Conservation (phyloP, 352 stramenopile species). For the Phytophthora uliginosa region DNA sequence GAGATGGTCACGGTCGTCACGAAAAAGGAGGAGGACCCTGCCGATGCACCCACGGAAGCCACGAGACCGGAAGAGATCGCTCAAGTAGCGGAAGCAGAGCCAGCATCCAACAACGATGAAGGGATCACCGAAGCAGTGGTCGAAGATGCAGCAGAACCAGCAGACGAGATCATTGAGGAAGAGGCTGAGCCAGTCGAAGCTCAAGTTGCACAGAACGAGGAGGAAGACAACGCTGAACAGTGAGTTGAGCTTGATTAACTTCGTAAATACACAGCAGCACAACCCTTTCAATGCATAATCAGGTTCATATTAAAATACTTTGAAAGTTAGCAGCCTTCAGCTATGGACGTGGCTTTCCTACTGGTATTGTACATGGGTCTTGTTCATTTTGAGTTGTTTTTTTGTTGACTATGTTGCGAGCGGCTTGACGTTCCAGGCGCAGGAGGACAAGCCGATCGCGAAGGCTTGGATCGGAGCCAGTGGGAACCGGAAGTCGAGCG, state of each 20-base stretch:
- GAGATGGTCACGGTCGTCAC: constrained; percentile 21
- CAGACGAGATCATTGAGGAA: background rate
- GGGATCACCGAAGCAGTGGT: background rate
- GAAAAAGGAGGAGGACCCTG: constrained; percentile 13
- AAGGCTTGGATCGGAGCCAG: constrained; percentile 90
- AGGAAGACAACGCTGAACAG: background rate
- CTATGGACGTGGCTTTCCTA: constrained; percentile 7
- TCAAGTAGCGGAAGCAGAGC: background rate
- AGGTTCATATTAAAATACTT: constrained; percentile 26
- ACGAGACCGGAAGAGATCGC: constrained; percentile 14
- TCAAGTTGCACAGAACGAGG: background rate
- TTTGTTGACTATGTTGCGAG: constrained; percentile 17
- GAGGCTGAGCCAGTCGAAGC: background rate
- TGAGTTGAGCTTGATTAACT: background rate
- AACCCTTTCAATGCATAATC: constrained; percentile 1
- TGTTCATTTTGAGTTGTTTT: background rate
- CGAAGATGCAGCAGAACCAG: background rate
- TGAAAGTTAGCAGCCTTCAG: constrained; percentile 1
- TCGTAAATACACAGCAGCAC: background rate
- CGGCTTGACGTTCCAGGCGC: constrained; percentile 81
- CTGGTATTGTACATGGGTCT: constrained; percentile 27
- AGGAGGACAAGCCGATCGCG: constrained; percentile 87
- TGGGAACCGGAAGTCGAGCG: constrained; percentile 89
- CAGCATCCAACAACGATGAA: constrained; percentile 6
- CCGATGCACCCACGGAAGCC: background rate